A percentile compares a stretch with the other conserved stretches of the same genome.
Evolutionary conservation across 805 yeast species (phyloP).

Genomic region (Ascoidea asiatica): DNA sequence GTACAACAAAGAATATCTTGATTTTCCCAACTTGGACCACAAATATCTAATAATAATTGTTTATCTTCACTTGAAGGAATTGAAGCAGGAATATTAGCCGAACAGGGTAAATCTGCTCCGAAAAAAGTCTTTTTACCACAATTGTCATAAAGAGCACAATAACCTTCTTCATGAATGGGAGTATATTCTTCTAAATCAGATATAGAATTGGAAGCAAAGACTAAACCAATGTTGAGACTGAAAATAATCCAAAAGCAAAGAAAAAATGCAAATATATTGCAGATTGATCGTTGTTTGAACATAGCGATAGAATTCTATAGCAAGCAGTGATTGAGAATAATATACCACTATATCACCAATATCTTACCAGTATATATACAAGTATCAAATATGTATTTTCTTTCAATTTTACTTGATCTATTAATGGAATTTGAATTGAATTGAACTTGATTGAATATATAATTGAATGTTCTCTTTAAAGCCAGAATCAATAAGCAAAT

Average conservation of each 20-base stretch:
- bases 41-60: constrained; percentile 36
- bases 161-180: constrained; percentile 24
- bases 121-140: constrained; percentile 77
- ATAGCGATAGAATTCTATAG: too few species aligned
- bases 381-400: too few species aligned
- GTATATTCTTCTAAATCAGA: constrained; percentile 4
- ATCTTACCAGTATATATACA: too few species aligned
- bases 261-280: not conserved
- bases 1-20: constrained; percentile 56
- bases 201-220: not conserved
- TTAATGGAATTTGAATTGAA: too few species aligned
- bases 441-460: too few species aligned
- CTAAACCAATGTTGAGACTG: not conserved
- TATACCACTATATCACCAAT: too few species aligned
- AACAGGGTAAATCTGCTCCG: constrained; percentile 74
- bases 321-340: too few species aligned
- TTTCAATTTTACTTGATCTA: too few species aligned
- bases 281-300: not conserved
- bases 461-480: too few species aligned
- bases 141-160: constrained; percentile 41
- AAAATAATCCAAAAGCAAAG: not conserved
- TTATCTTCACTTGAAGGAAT: constrained; percentile 19
- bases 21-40: constrained; percentile 58
- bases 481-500: too few species aligned
- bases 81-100: constrained; percentile 36